phyloP scores from a whole-genome alignment of 306 rosid genomes.

The Benincasa hispida region DNA sequence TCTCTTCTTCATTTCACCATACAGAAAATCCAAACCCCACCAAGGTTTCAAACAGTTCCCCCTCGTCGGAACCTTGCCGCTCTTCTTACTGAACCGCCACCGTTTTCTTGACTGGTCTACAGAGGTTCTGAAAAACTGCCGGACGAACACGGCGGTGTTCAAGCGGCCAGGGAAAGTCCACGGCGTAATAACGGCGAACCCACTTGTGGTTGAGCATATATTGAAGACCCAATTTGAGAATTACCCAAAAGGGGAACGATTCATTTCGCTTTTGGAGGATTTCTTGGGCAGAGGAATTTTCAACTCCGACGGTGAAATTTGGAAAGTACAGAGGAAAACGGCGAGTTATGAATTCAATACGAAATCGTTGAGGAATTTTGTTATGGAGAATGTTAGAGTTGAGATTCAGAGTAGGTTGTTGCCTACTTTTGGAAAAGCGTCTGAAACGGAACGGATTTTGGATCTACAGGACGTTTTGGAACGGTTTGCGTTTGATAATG shows the following conservation, averaged over 20 bases:
- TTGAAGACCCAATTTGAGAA: conserved; percentile 52
- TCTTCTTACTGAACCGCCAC: conserved; percentile 39
- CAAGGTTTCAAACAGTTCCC: conserved; percentile 43
- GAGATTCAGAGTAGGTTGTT: conserved; percentile 33
- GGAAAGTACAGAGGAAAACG: conserved; percentile 53
- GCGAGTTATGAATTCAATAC: conserved; percentile 62
- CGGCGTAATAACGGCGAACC: conserved; percentile 46
- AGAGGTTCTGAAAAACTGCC: conserved; percentile 22
- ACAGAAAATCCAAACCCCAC: neutral
- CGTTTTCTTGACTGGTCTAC: conserved; percentile 54
- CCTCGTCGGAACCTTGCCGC: conserved; percentile 33
- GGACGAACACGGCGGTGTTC: conserved; percentile 36
- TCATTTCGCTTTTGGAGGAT: conserved; percentile 31
- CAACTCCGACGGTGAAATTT: conserved; percentile 43
- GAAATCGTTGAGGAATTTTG: conserved; percentile 43
- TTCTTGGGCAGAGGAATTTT: conserved; percentile 64
- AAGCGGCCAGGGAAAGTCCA: conserved; percentile 21
- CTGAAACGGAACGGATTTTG: conserved; percentile 5
- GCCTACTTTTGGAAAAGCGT: conserved; percentile 25
- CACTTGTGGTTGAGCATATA: conserved; percentile 43
- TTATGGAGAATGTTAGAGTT: conserved; percentile 29
- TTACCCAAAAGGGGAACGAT: conserved; percentile 49
- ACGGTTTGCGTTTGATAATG: conserved; percentile 57
- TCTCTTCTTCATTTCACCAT: neutral
- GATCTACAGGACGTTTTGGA: conserved; percentile 56